Percentiles rank a stretch among this genome's conserved stretches.
These are phyloP conservation scores for Neurospora cerealis DNA, from an alignment of 495 filamentous ascomycete genomes.

Conservation along the genomic window DNA sequence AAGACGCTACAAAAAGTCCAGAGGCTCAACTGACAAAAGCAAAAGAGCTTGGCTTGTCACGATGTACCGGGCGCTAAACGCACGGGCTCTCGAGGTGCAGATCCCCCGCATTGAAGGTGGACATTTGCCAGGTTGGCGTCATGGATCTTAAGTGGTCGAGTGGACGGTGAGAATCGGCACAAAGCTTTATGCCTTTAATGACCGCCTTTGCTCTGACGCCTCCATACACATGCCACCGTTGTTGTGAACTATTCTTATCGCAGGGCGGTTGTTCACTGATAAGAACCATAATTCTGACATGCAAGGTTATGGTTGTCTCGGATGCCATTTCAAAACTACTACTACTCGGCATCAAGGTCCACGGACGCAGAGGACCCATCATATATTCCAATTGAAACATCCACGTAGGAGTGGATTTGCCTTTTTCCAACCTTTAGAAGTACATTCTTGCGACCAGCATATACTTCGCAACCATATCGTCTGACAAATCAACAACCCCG, in stretches of 20 bases:
- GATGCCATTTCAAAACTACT: neutral
- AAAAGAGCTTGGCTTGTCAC: neutral
- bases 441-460: neutral
- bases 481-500: neutral
- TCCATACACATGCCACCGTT: neutral
- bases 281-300: neutral
- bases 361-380: neutral
- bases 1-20: neutral
- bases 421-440: neutral
- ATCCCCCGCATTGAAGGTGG: neutral
- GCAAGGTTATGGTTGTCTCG: neutral
- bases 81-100: neutral
- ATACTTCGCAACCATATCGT: neutral
- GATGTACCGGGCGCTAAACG: neutral
- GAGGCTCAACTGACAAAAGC: neutral
- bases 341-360: neutral
- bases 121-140: neutral
- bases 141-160: neutral
- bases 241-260: neutral
- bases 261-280: neutral
- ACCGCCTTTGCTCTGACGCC: conserved; percentile 2
- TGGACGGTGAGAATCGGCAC: neutral
- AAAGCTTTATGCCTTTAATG: neutral
- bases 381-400: neutral
- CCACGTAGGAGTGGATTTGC: neutral